Percentiles rank a stretch among this genome's conserved stretches.
These are phyloP conservation scores for Suillus sp. DNA, from an alignment of 768 basidiomycete genomes.

Conservation along the genomic window DNA sequence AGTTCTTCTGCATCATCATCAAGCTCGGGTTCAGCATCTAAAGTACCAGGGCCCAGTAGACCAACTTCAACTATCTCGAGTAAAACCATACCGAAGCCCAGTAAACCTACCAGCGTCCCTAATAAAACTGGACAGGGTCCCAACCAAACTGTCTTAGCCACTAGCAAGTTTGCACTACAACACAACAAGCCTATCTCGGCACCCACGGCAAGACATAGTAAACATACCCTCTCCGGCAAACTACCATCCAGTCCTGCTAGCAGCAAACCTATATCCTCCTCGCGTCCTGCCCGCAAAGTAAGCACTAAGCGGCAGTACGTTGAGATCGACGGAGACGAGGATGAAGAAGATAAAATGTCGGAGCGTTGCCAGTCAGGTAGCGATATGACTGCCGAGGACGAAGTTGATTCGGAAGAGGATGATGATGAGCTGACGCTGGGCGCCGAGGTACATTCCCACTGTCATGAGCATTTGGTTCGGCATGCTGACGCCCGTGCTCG, in stretches of 20 bases:
- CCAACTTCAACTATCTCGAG: conserved; percentile 3
- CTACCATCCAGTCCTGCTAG: not conserved
- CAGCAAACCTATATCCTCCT: not conserved
- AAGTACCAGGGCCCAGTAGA: not conserved
- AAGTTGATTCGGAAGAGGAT: conserved; percentile 38
- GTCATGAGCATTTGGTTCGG: not conserved
- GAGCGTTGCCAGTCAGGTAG: conserved; percentile 17
- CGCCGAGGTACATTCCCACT: conserved; percentile 45
- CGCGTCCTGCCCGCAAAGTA: conserved; percentile 25
- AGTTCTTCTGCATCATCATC: conserved; percentile 19
- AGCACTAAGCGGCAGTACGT: conserved; percentile 29
- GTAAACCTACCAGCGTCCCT: conserved; percentile 13
- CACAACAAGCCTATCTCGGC: not conserved
- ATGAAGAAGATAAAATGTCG: conserved; percentile 21
- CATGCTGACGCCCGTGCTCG: conserved; percentile 6
- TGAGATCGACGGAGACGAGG: conserved; percentile 35
- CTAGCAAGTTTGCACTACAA: conserved; percentile 5
- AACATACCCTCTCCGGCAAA: not conserved
- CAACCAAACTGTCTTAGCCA: conserved; percentile 11
- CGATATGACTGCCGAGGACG: conserved; percentile 18
- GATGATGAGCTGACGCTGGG: conserved; percentile 67
- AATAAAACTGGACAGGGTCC: conserved; percentile 7
- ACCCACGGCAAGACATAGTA: not conserved
- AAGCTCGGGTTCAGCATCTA: conserved; percentile 18
- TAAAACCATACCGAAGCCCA: conserved; percentile 10